These are phyloP conservation scores for Rubia yunnanensis DNA, from an alignment of 257 asterid species.

Conservation along the genomic window DNA sequence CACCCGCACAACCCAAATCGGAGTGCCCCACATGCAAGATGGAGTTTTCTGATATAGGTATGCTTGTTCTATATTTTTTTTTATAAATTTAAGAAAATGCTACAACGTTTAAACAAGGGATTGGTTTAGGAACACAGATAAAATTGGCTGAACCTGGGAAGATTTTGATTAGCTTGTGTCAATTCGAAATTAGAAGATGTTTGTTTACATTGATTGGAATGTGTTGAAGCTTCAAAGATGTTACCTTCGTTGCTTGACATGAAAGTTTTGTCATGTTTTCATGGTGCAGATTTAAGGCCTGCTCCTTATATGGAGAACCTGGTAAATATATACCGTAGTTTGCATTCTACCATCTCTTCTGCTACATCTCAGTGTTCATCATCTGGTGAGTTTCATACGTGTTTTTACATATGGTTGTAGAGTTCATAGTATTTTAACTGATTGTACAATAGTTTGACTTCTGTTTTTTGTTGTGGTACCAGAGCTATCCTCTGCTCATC, in stretches of 20 bases:
- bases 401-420: background rate
- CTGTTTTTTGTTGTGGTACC: background rate
- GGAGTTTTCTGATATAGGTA: constrained; percentile 44
- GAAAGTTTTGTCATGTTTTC: background rate
- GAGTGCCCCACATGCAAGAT: constrained; percentile 66
- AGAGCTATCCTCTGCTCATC: constrained; percentile 14
- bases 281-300: constrained; percentile 50
- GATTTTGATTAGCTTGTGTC: background rate
- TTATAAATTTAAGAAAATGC: too few relatives aligned
- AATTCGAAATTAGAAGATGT: background rate
- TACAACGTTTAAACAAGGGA: background rate
- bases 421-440: background rate
- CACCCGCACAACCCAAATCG: constrained; percentile 21
- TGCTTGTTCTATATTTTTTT: background rate
- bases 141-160: background rate
- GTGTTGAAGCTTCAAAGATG: background rate
- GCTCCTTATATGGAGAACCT: constrained; percentile 64
- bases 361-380: constrained; percentile 34
- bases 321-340: constrained; percentile 39
- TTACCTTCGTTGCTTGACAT: background rate
- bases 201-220: background rate
- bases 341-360: constrained; percentile 51
- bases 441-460: background rate
- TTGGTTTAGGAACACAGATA: background rate
- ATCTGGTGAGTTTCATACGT: constrained; percentile 33